These are phyloP conservation scores for Lumnitzera racemosa DNA, from an alignment of 345 rosid genomes.

Conservation along the genomic window DNA sequence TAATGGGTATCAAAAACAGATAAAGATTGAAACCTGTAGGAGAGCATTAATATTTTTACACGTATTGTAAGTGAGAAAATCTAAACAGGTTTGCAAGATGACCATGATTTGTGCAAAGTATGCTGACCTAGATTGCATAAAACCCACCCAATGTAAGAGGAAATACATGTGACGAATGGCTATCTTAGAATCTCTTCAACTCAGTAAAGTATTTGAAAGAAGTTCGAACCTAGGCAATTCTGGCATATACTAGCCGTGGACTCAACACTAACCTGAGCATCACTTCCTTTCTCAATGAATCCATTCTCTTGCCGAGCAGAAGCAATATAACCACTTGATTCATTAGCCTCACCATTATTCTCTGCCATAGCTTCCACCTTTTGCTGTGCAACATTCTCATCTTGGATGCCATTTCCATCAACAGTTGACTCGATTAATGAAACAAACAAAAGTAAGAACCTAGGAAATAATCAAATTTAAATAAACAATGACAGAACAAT, in stretches of 20 bases:
- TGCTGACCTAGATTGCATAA: too few relatives aligned
- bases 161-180: too few relatives aligned
- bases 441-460: constrained; percentile 14
- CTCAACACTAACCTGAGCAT: constrained; percentile 57
- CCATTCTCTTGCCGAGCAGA: constrained; percentile 29
- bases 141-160: too few relatives aligned
- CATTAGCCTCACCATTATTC: constrained; percentile 51
- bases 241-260: too few relatives aligned
- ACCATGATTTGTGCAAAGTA: too few relatives aligned
- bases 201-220: neutral
- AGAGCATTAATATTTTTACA: too few relatives aligned
- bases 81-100: too few relatives aligned
- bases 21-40: too few relatives aligned
- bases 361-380: constrained; percentile 67
- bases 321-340: constrained; percentile 37
- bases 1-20: too few relatives aligned
- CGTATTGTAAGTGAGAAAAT: too few relatives aligned
- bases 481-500: too few relatives aligned
- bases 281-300: constrained; percentile 49
- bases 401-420: constrained; percentile 37
- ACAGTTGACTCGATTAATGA: constrained; percentile 29
- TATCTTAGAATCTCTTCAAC: too few relatives aligned
- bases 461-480: constrained; percentile 1
- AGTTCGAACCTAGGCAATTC: neutral
- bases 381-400: constrained; percentile 67